Base-by-base conservation (phyloP, 2,329 filamentous ascomycete genomes). In the Sporothrix brasiliensis region DNA sequence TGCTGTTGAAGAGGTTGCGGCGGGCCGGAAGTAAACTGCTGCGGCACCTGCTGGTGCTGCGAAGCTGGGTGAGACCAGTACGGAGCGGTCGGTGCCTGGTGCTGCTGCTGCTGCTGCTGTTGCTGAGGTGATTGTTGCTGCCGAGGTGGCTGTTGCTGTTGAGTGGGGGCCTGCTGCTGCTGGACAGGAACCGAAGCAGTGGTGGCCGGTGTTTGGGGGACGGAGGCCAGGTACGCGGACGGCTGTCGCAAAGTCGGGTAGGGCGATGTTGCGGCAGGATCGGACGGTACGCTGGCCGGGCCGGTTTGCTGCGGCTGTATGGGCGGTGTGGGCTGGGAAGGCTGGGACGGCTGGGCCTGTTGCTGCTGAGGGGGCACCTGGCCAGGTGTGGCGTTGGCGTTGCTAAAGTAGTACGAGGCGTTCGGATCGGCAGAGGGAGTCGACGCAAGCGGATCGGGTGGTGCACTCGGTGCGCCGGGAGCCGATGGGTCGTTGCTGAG, bases 391-490 rank as follows among this genome's bases (percentile, higher is more conserved):
- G 67, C 34, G 4, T n/a, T 77, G 72, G 75, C 79, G 66, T 81
- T 79, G 70, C 80, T 83, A 75, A 87, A 88, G 77, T 90, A 91
- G 75, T 87, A 89, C 11, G 84, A 83, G 13, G 85, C 81, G 71
- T 82, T 86, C 1, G 86, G 82, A 71, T 91, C 88, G 19, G 82
- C 76, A 21, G 78, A 77, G 10, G 79, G 78, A 4, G 80, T 78
- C 16, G 76, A 75, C 11, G 77, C 77, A 7, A 76, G 73, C 1
- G 77, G 74, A 34, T 82, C 81, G 3, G 77, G 77, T 10, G 77
- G 73, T 72, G 63, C 70, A 19, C 68, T 71, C 16, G 72, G 70
- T 11, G 61, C 70, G 13, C 41, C 44, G 13, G 60, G 53, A 4
- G 3, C 65, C 16, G 68, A 30, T 1, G 63, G 69, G 19, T 72